Percentiles rank a stretch among this genome's conserved stretches.
phyloP scores from a whole-genome alignment of 2,329 filamentous ascomycete genomes.

The Eurotiales sp. region DNA sequence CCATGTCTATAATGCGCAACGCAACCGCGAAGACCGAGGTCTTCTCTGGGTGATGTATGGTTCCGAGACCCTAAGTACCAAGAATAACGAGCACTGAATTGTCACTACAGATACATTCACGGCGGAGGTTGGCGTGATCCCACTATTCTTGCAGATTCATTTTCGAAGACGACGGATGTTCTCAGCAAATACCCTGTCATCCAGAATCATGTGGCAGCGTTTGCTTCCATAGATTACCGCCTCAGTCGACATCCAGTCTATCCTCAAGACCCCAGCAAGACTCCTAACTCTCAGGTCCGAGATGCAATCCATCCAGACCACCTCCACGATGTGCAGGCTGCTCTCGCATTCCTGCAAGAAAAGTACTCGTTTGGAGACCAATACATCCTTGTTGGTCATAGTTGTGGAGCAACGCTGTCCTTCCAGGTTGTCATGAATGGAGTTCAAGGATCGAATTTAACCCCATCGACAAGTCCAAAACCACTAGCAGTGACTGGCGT shows the following conservation, averaged over 20 bases:
- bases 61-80: not conserved
- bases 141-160: slow-evolving; percentile 31
- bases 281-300: slow-evolving; percentile 27
- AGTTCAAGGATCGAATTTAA: slow-evolving; percentile 12
- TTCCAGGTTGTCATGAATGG: slow-evolving; percentile 41
- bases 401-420: slow-evolving; percentile 45
- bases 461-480: slow-evolving; percentile 18
- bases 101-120: slow-evolving; percentile 40
- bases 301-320: slow-evolving; percentile 44
- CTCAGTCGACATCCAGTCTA: slow-evolving; percentile 40
- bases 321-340: slow-evolving; percentile 39
- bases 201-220: slow-evolving; percentile 30
- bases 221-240: slow-evolving; percentile 47
- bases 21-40: slow-evolving; percentile 13
- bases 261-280: slow-evolving; percentile 33
- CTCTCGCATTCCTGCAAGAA: slow-evolving; percentile 38
- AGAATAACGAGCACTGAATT: not conserved
- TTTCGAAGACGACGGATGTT: slow-evolving; percentile 32
- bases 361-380: slow-evolving; percentile 35
- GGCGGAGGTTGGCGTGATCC: slow-evolving; percentile 50
- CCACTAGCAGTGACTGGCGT: slow-evolving; percentile 41
- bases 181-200: slow-evolving; percentile 24
- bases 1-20: slow-evolving; percentile 24
- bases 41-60: slow-evolving; percentile 41
- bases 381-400: slow-evolving; percentile 46